Conservation (phyloP, 352 stramenopile genomes). For the Phytophthora citricola region DNA sequence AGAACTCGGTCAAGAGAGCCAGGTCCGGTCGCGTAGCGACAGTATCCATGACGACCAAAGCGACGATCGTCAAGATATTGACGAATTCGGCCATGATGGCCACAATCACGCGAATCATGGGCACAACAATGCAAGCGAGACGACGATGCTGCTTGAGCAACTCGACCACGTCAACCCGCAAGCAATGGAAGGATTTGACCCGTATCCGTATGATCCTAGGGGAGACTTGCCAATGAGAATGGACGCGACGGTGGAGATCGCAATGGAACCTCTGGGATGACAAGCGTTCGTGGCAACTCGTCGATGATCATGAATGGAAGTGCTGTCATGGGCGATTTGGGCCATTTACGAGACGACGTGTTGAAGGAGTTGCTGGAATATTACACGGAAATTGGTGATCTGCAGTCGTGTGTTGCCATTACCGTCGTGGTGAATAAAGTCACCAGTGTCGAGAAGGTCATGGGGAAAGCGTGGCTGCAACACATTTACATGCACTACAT, state of each 20-base stretch:
- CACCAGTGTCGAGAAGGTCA: constrained; percentile 80
- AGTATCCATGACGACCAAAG: constrained; percentile 26
- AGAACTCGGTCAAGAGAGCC: constrained; percentile 24
- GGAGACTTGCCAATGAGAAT: constrained; percentile 34
- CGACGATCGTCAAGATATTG: constrained; percentile 17
- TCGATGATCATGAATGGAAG: constrained; percentile 80
- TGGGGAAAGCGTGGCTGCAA: constrained; percentile 88
- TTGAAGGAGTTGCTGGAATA: constrained; percentile 91
- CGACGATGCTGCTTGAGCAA: constrained; percentile 80
- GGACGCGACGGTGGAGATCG: constrained; percentile 39
- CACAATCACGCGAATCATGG: constrained; percentile 29
- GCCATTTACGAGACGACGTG: constrained; percentile 72
- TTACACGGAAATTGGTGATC: constrained; percentile 85
- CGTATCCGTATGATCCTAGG: constrained; percentile 77
- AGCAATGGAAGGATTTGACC: constrained; percentile 87
- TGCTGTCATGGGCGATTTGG: constrained; percentile 77
- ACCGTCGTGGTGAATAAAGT: constrained; percentile 75
- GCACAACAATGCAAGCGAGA: constrained; percentile 63
- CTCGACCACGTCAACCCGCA: constrained; percentile 89
- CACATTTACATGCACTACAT: constrained; percentile 94
- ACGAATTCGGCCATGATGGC: constrained; percentile 28
- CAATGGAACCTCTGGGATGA: constrained; percentile 33
- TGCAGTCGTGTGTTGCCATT: constrained; percentile 87
- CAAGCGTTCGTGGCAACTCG: constrained; percentile 45
- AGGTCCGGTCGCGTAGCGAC: constrained; percentile 11